A percentile compares a stretch with the other conserved stretches of the same genome.
Conservation (phyloP, 139 green algal species). For the Chlorella ohadii region DNA sequence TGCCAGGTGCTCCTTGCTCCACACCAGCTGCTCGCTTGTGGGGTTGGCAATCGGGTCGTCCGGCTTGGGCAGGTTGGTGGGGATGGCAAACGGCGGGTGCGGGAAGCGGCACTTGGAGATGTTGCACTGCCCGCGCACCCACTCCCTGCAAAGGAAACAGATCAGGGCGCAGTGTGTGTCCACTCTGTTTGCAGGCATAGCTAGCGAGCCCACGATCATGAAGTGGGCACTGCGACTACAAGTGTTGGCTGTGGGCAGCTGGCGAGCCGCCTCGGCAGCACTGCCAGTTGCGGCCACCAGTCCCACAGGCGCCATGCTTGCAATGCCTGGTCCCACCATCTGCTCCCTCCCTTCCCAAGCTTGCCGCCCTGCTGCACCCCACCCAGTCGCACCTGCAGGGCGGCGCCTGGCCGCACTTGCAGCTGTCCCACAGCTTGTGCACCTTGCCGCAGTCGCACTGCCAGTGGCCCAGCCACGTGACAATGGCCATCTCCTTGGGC, state of each 20-base stretch:
- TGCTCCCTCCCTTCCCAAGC: neutral
- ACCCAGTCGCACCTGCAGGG: neutral
- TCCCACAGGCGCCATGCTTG: no score
- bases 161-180: no score
- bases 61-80: constrained; percentile 37
- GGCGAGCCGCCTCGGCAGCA: no score
- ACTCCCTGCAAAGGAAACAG: constrained; percentile 28
- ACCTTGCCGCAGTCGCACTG: constrained; percentile 49
- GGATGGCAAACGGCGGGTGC: constrained; percentile 48
- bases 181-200: no score
- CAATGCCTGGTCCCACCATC: no score
- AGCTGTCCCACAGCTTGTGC: constrained; percentile 50
- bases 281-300: no score
- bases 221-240: no score
- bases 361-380: neutral
- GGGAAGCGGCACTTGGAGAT: constrained; percentile 47
- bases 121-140: constrained; percentile 47
- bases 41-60: constrained; percentile 48
- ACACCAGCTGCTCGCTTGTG: constrained; percentile 36
- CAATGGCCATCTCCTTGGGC: constrained; percentile 42
- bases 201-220: no score
- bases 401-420: constrained; percentile 47
- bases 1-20: constrained; percentile 33
- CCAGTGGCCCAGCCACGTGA: constrained; percentile 51
- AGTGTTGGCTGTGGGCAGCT: no score